Base-by-base conservation (phyloP, 2,329 filamentous ascomycete species). In the Xylaria sp. region DNA sequence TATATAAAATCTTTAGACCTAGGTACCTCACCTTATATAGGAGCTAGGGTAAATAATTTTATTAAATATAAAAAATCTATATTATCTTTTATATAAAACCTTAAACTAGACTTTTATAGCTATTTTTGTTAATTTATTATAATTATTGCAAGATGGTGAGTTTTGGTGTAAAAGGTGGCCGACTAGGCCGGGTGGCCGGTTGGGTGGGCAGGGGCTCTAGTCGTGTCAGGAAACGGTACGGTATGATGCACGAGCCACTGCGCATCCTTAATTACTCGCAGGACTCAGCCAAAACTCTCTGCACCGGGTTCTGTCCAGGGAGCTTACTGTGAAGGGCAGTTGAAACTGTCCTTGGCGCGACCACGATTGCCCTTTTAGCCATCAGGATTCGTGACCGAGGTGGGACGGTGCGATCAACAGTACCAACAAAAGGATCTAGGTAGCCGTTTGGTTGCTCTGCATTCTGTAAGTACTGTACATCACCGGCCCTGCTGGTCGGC, bases 271-370 rank as follows among this genome's bases (percentile, higher is more conserved):
- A 62, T 45, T 43, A 59, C 60, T 55, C 43, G 54, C 54, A 61
- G 53, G 28, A 49, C 61, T 47, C 43, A 45, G 38, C 61, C 33
- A 38, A 50, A 59, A 55, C 51, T 57, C 45, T 40, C 21, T 50
- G 28, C 19, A 52, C 23, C 33, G 14, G 28, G 28, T 31, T 31
- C 47, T 53, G 42, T 37, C 46, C 23, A 46, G 25, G 38, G 53
- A 55, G 61, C 61, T 63, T 64, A 64, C 61, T 64, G 19, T 64
- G 51, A 64, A 64, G 40, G 61, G 61, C 57, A 64, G 61, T 64
- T 57, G 46, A 60, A 57, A 64, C 47, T 35, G 23, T 42, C 21
- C 60, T 56, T 63, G 45, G 56, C 60, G 33, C 55, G 46, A 55
- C 33, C 33, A 25, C 25, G 52, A 47, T 57, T 55, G 38, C 61